Base-by-base conservation (phyloP, 202 grass and related monocot genomes). In the Carex sylvatica region DNA sequence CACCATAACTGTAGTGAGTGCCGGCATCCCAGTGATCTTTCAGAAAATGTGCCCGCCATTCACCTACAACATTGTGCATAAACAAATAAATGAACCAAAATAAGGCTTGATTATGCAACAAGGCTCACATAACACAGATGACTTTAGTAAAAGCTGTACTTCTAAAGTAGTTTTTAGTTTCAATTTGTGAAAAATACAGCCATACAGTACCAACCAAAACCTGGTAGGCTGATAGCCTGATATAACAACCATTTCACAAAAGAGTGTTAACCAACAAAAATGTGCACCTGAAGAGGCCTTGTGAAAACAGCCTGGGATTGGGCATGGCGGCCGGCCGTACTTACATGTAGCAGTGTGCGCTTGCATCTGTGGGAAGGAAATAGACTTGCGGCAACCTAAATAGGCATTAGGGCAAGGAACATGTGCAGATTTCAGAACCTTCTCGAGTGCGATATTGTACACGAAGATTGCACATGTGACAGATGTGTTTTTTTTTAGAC, bases 351-450 rank as follows among this genome's bases (percentile, higher is more conserved):
- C 82, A 84, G 93, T 84, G 19, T 93, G 94, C 3, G 40, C 44
- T 69, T 53, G 14, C 82, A 80, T 90, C 18, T 86, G 78, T 0
- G 65, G n/a, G 61, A 92, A 93, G 44, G 84, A 61, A 47, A 92
- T 46, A 13, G 87, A 54, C 33, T 71, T 65, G 33, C 44, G 66
- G 54, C 91, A 97, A 6, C 94, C 91, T 85, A 85, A 93, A 28
- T 91, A 83, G 16, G 84, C 60, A 47, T 86, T 84, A 13, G 70
- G 77, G 16, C 89, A 93, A 1, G 86, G 75, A 1, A 92, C 79
- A 70, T 87, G 89, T 30, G 90, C 89, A 30, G 91, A 88, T 77
- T 97, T 89, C 0, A 97, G 72, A 59, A 97, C 82, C 84, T 92
- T 93, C 80, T 97, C 91, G 49, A 97, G 38, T 44, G 84, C 91